Percentiles rank a stretch among this genome's conserved stretches.
Conservation (phyloP, 768 basidiomycete genomes). For the Pleurotus pulmonarius region DNA sequence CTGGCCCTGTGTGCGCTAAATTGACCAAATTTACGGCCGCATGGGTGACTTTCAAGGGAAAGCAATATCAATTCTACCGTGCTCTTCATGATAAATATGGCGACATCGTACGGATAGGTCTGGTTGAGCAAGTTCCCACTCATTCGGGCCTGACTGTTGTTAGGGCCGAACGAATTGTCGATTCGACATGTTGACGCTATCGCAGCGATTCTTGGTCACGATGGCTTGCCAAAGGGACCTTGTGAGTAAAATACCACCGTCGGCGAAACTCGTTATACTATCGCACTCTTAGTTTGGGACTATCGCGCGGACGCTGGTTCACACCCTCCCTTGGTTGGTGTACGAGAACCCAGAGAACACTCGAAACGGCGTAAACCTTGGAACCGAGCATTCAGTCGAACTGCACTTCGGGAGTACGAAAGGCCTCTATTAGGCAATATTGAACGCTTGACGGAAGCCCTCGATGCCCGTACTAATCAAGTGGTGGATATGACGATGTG, state of each 20-base stretch:
- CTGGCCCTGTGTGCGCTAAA: constrained; percentile 27
- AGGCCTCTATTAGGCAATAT: constrained; percentile 18
- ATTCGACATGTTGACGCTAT: constrained; percentile 42
- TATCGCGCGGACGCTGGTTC: constrained; percentile 40
- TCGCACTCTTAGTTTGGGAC: constrained; percentile 42
- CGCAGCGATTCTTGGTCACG: constrained; percentile 41
- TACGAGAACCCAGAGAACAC: constrained; percentile 37
- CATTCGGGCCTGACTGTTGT: background rate
- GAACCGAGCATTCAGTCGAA: constrained; percentile 45
- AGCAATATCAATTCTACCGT: constrained; percentile 38
- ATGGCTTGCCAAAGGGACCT: constrained; percentile 54
- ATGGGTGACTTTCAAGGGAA: constrained; percentile 28
- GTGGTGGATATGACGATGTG: constrained; percentile 21
- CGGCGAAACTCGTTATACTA: background rate
- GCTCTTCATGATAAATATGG: constrained; percentile 51
- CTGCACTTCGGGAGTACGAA: constrained; percentile 44
- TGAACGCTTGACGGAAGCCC: constrained; percentile 21
- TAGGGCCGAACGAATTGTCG: constrained; percentile 59
- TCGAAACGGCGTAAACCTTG: constrained; percentile 40
- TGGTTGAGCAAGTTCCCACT: constrained; percentile 16
- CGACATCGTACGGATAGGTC: constrained; percentile 50
- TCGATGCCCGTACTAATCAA: constrained; percentile 14
- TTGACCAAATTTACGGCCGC: constrained; percentile 32
- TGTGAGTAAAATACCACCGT: constrained; percentile 29
- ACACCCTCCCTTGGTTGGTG: constrained; percentile 28